Percentiles rank a stretch among this genome's conserved stretches.
phyloP scores from a whole-genome alignment of 768 basidiomycete species.

The Pleurotus salmoneostramineus region DNA sequence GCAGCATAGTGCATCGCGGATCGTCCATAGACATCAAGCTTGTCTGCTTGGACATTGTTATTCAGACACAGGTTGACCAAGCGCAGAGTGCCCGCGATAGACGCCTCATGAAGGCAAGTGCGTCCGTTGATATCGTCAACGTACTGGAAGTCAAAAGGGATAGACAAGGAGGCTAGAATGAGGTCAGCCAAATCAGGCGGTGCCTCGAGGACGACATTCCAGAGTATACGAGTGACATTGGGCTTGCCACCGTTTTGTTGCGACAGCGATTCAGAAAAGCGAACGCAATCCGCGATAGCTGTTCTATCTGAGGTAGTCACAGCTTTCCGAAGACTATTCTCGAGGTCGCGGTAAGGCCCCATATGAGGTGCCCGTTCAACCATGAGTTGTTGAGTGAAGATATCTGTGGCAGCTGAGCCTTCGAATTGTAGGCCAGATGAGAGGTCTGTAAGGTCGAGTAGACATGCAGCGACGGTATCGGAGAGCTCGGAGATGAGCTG shows the following conservation, averaged over 20 bases:
- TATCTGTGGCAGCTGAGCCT: constrained; percentile 70
- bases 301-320: constrained; percentile 56
- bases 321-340: constrained; percentile 80
- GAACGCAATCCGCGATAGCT: constrained; percentile 66
- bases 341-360: constrained; percentile 83
- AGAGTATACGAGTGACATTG: constrained; percentile 87
- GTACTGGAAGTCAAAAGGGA: constrained; percentile 84
- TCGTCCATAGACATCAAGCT: constrained; percentile 86
- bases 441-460: constrained; percentile 75
- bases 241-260: constrained; percentile 57
- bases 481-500: constrained; percentile 94
- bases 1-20: constrained; percentile 94
- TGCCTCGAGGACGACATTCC: constrained; percentile 88
- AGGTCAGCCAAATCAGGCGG: constrained; percentile 68
- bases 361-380: constrained; percentile 56
- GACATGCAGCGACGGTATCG: constrained; percentile 84
- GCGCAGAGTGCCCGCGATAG: constrained; percentile 75
- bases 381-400: constrained; percentile 68
- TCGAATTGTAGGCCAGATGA: constrained; percentile 76
- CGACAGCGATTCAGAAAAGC: constrained; percentile 62
- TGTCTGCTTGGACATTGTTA: constrained; percentile 65
- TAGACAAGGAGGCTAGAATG: constrained; percentile 61
- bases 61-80: constrained; percentile 81
- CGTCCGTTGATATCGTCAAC: constrained; percentile 97
- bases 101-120: constrained; percentile 90